These are phyloP conservation scores for Hansenula lynferdii DNA, from an alignment of 1,139 yeast species.

Conservation along the genomic window DNA sequence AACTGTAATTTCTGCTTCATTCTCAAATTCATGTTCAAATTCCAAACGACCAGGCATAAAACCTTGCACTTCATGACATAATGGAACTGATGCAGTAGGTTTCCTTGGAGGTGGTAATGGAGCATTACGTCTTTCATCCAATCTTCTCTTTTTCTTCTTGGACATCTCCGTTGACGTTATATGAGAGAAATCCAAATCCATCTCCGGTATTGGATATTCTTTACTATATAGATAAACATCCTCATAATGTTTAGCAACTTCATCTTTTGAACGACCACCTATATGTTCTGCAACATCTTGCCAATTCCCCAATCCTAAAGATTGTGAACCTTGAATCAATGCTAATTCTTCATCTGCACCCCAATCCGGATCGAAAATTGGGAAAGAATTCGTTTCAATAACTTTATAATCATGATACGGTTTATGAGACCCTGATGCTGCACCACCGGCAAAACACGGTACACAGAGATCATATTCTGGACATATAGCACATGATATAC, in stretches of 20 bases:
- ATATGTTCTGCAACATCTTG: slow-evolving; percentile 94
- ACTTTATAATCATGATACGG: slow-evolving; percentile 94
- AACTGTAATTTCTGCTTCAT: slow-evolving; percentile 91
- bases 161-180: slow-evolving; percentile 69
- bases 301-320: slow-evolving; percentile 94
- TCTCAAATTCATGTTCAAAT: slow-evolving; percentile 93
- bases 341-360: slow-evolving; percentile 97
- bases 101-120: slow-evolving; percentile 81
- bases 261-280: slow-evolving; percentile 89
- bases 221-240: slow-evolving; percentile 62
- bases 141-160: slow-evolving; percentile 59
- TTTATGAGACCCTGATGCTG: slow-evolving; percentile 75
- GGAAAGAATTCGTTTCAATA: slow-evolving; percentile 92
- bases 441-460: slow-evolving; percentile 89
- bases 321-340: slow-evolving; percentile 87
- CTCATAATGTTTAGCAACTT: slow-evolving; percentile 79
- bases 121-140: slow-evolving; percentile 64
- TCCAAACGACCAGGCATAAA: slow-evolving; percentile 98
- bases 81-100: slow-evolving; percentile 88
- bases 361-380: slow-evolving; percentile 88
- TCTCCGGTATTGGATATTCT: slow-evolving; percentile 78
- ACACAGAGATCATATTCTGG: slow-evolving; percentile 94
- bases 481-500: slow-evolving; percentile 90
- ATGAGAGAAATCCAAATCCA: slow-evolving; percentile 57
- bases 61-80: slow-evolving; percentile 96